A percentile compares a stretch with the other conserved stretches of the same genome.
Evolutionary conservation across 768 basidiomycete genomes (phyloP).

Genomic region (Lentinus brumalis): DNA sequence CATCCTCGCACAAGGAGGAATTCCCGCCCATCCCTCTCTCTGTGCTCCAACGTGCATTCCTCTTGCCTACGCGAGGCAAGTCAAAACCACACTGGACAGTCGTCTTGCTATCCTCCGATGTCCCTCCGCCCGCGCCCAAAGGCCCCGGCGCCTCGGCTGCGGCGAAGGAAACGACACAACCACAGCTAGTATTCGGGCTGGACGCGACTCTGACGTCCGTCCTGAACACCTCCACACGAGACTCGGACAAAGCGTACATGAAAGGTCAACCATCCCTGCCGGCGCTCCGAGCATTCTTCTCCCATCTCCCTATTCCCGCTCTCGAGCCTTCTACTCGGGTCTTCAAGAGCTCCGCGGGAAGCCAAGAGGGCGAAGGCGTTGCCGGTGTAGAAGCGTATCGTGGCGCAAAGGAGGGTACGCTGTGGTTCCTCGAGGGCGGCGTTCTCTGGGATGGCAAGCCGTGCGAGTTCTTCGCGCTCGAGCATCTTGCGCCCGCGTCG

Average conservation of each 20-base stretch:
- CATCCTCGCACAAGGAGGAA: conserved; percentile 51
- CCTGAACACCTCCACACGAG: conserved; percentile 44
- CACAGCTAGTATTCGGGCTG: conserved; percentile 69
- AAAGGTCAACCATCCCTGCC: conserved; percentile 60
- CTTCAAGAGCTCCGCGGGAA: conserved; percentile 58
- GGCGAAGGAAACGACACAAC: conserved; percentile 7
- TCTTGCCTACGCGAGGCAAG: conserved; percentile 77
- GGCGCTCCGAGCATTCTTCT: conserved; percentile 52
- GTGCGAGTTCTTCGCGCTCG: conserved; percentile 73
- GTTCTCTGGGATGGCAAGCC: conserved; percentile 78
- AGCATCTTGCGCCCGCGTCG: conserved; percentile 44
- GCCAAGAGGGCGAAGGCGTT: conserved; percentile 13
- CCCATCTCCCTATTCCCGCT: conserved; percentile 44
- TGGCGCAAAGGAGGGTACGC: conserved; percentile 66
- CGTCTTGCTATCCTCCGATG: conserved; percentile 60
- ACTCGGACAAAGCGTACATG: conserved; percentile 28
- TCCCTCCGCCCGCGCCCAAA: conserved; percentile 40
- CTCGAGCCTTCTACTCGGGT: conserved; percentile 50
- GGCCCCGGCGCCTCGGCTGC: conserved; percentile 29
- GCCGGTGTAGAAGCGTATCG: conserved; percentile 72
- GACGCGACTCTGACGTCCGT: conserved; percentile 54
- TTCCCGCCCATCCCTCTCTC: conserved; percentile 49
- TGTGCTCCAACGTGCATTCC: conserved; percentile 58
- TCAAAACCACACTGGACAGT: conserved; percentile 73
- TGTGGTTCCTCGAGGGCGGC: conserved; percentile 72